A percentile compares a stretch with the other conserved stretches of the same genome.
Evolutionary conservation across 345 rosid species (phyloP).

Genomic region (Aquilaria sinensis): DNA sequence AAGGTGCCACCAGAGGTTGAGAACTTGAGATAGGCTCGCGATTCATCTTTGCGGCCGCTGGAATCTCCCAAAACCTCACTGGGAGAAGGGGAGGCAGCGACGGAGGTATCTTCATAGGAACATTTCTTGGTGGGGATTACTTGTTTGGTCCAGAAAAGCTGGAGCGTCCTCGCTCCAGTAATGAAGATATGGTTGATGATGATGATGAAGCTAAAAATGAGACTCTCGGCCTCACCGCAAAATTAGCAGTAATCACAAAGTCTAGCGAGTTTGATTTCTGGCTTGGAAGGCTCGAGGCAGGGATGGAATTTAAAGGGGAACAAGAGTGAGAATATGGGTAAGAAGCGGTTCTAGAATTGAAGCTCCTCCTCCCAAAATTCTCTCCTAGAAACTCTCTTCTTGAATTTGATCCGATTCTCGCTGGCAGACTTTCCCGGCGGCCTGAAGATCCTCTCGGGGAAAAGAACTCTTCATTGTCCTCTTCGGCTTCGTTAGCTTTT

Average conservation of each 20-base stretch:
- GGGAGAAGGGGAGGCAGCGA: slow-evolving; percentile 73
- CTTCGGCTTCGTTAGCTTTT: slow-evolving; percentile 29
- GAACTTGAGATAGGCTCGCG: slow-evolving; percentile 21
- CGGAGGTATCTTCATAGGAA: slow-evolving; percentile 52
- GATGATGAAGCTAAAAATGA: slow-evolving; percentile 18
- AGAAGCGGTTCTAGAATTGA: slow-evolving; percentile 64
- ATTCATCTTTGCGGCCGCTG: slow-evolving; percentile 12
- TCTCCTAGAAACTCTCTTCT: slow-evolving; percentile 33
- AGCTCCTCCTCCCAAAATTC: slow-evolving; percentile 40
- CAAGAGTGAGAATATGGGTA: slow-evolving; percentile 45
- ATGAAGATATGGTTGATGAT: slow-evolving; percentile 19
- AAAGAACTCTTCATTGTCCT: slow-evolving; percentile 78
- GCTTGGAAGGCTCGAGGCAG: slow-evolving; percentile 32
- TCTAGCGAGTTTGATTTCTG: slow-evolving; percentile 42
- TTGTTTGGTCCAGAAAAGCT: slow-evolving; percentile 14
- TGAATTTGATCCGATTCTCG: slow-evolving; percentile 33
- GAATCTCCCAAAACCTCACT: slow-evolving; percentile 44
- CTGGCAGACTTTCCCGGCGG: slow-evolving; percentile 37
- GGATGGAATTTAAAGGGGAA: slow-evolving; percentile 44
- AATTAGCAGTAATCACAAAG: slow-evolving; percentile 9
- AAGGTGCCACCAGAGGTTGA: slow-evolving; percentile 33
- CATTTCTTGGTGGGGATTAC: slow-evolving; percentile 15
- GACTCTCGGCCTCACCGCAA: slow-evolving; percentile 18
- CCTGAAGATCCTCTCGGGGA: slow-evolving; percentile 87
- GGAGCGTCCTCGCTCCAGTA: slow-evolving; percentile 16